Evolutionary conservation across 2,329 filamentous ascomycete species (phyloP), one percentile per base, ranked within the genome.

Genomic region (Xylaria sp.): DNA sequence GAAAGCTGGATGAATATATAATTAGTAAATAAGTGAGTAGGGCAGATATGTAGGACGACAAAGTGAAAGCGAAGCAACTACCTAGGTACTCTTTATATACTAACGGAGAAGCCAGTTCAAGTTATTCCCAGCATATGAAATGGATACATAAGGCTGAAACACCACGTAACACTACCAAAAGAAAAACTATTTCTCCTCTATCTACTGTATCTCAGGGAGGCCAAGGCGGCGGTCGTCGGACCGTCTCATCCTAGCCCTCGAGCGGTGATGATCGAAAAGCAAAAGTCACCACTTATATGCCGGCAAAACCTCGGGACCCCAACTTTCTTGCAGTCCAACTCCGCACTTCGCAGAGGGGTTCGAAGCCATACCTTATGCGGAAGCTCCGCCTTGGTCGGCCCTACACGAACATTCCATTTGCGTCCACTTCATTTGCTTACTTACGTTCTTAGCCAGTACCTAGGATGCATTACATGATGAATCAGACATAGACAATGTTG

Each of bases 231-330:
- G 25, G 64, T 31, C 28, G 50, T 57, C 41, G 55, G 63, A 52
- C 44, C 55, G 15, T 20, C 23, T 23, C 18, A 6, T n/a, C 51
- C 55, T 57, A 15, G 15, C 18, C 6, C 18, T 46, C 41, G 7
- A n/a, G 41, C 2, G 13, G 10, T 37, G 34, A 15, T 37, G 18
- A 63, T 57, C 13, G 6, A 15, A 39, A 39, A 25, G 41, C 34
- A n/a, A 55, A 54, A 37, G 52, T 23, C 8, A 8, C 31, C 28
- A 44, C 18, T 39, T 50, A 34, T 15, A 56, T 62, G 48, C 63
- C 60, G 67, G 67, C 37, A 69, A 52, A 69, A 64, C 41, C 51
- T 64, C 67, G 67, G 67, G 54, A 44, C 54, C 39, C 50, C 56
- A 25, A 37, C 13, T 10, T 63, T 34, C 23, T n/a, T n/a, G 20